phyloP scores from a whole-genome alignment of 148 eudicot species.

The Pouteria glomerata region DNA sequence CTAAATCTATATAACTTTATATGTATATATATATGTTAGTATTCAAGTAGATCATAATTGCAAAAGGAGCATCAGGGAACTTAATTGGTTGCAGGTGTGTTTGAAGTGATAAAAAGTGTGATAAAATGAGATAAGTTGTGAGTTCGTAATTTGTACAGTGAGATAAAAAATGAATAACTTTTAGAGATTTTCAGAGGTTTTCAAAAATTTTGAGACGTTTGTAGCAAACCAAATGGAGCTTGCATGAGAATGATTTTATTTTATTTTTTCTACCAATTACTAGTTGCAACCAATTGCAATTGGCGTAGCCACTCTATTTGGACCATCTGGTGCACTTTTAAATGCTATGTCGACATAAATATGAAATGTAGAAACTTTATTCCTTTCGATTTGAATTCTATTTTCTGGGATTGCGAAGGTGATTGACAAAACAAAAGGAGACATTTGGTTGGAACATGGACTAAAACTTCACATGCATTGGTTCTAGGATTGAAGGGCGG shows the following conservation, averaged over 20 bases:
- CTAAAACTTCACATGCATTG: conserved; percentile 7
- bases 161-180: no score
- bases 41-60: not conserved
- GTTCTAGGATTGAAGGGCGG: conserved; percentile 35
- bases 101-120: no score
- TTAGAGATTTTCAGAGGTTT: no score
- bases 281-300: not conserved
- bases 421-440: not conserved
- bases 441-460: not conserved
- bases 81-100: no score
- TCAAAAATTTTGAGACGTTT: no score
- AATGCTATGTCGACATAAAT: not conserved
- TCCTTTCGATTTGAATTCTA: conserved; percentile 1
- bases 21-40: not conserved
- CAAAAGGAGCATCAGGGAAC: not conserved
- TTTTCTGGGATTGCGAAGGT: not conserved
- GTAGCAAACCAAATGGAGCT: no score
- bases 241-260: not conserved
- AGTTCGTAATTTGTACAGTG: no score
- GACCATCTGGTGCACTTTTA: not conserved
- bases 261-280: not conserved
- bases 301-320: not conserved
- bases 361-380: not conserved
- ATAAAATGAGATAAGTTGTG: no score
- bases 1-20: not conserved